Evolutionary conservation across 352 stramenopile species (phyloP).

Genomic region (Globisporangium uncinulatum): DNA sequence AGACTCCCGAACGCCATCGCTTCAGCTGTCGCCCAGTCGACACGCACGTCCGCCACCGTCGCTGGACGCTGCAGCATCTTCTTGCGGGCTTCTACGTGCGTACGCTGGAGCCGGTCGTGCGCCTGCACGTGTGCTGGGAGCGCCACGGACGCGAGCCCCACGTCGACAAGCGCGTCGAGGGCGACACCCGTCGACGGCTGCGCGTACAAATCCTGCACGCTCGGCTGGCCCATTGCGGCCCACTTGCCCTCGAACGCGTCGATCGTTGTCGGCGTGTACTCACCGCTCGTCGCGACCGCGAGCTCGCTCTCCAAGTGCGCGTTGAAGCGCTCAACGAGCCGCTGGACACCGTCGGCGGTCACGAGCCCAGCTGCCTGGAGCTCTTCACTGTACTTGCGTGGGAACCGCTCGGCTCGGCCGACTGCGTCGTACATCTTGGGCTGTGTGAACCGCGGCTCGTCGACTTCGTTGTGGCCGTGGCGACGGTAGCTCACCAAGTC

Average conservation of each 20-base stretch:
- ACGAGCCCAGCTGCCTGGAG: conserved; percentile 53
- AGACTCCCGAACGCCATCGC: conserved; percentile 86
- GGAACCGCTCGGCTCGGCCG: conserved; percentile 54
- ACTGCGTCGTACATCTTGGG: conserved; percentile 84
- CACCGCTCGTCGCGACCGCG: conserved; percentile 34
- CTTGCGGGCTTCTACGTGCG: conserved; percentile 62
- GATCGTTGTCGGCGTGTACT: conserved; percentile 55
- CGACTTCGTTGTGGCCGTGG: conserved; percentile 88
- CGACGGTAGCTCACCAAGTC: conserved; percentile 81
- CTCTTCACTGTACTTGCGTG: conserved; percentile 64
- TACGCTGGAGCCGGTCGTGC: conserved; percentile 75
- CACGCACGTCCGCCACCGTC: conserved; percentile 36
- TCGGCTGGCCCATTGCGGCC: conserved; percentile 44
- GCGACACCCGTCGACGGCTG: conserved; percentile 49
- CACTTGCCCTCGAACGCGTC: conserved; percentile 79
- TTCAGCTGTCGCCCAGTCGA: conserved; percentile 88
- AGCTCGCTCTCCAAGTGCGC: conserved; percentile 66
- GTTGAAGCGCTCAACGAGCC: conserved; percentile 50
- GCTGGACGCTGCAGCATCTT: conserved; percentile 45
- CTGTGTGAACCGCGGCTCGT: conserved; percentile 87
- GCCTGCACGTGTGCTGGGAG: conserved; percentile 46
- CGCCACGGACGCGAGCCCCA: conserved; percentile 61
- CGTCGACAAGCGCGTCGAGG: conserved; percentile 44
- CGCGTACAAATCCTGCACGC: conserved; percentile 41
- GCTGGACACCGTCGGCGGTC: conserved; percentile 44